Conservation (phyloP, 2,329 filamentous ascomycete genomes). For the Aspergillus eucalypticola region DNA sequence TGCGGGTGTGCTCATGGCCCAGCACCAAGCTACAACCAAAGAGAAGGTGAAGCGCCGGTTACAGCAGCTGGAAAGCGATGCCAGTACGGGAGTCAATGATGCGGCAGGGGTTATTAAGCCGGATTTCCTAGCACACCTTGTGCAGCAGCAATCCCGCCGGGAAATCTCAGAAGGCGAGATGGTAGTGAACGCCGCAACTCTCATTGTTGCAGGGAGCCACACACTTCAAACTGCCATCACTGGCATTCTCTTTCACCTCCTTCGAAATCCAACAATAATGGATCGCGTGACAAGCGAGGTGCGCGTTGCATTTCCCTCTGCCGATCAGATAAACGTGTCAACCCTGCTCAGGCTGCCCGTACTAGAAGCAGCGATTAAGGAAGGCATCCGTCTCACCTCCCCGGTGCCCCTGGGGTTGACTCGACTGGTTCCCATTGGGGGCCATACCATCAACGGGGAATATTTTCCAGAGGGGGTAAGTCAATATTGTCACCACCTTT, state of each 20-base stretch:
- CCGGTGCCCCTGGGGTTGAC: background rate
- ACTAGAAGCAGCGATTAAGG: background rate
- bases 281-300: background rate
- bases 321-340: background rate
- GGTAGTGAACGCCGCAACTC: background rate
- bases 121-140: background rate
- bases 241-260: background rate
- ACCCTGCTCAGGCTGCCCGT: background rate
- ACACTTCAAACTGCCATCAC: background rate
- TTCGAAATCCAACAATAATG: background rate
- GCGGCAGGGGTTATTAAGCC: background rate
- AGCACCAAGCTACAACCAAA: background rate
- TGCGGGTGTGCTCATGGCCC: background rate
- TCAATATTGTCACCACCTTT: background rate
- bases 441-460: background rate
- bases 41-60: background rate
- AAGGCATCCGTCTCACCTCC: background rate
- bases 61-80: background rate
- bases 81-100: too few relatives aligned
- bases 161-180: background rate
- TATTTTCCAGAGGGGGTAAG: background rate
- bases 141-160: background rate
- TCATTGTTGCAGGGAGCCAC: constrained; percentile 4
- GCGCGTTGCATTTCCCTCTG: background rate
- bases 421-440: background rate